Conservation (phyloP, 225 moss, liverwort and hornwort genomes). For the Neckera pumila region DNA sequence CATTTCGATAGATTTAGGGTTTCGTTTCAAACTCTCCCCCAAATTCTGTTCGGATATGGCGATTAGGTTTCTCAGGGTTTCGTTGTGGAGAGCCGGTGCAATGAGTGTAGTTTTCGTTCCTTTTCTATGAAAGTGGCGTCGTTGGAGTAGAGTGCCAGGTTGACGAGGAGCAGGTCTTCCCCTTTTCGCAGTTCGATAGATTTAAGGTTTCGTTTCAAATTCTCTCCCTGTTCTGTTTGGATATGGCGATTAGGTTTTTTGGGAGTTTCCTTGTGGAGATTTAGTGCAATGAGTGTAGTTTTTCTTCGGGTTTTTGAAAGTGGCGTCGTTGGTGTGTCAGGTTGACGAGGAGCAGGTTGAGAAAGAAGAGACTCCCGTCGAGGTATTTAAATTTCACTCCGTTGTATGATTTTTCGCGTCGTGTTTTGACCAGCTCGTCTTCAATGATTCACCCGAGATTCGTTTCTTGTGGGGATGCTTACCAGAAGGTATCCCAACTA, state of each 20-base stretch:
- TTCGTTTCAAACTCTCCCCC: neutral
- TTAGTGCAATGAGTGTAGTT: neutral
- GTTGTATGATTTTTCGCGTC: neutral
- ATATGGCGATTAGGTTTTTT: neutral
- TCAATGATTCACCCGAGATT: neutral
- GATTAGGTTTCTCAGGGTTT: neutral
- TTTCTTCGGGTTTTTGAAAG: neutral
- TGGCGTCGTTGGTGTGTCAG: neutral
- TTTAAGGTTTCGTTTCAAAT: neutral
- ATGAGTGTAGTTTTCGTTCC: neutral
- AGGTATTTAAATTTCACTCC: neutral
- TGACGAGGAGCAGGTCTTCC: constrained; percentile 1
- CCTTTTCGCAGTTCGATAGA: no score
- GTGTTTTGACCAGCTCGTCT: neutral
- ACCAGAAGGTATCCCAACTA: neutral
- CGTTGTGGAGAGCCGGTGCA: neutral
- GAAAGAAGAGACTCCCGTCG: neutral
- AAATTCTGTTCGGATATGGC: neutral
- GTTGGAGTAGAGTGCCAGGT: neutral
- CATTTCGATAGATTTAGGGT: constrained; percentile 3
- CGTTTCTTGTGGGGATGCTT: neutral
- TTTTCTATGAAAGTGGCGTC: neutral
- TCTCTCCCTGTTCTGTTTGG: neutral
- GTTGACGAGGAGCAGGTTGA: constrained; percentile 15
- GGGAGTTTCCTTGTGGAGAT: neutral